A percentile compares a stretch with the other conserved stretches of the same genome.
These are phyloP conservation scores for Saturnispora saitoi DNA, from an alignment of 805 yeast species.

Conservation along the genomic window DNA sequence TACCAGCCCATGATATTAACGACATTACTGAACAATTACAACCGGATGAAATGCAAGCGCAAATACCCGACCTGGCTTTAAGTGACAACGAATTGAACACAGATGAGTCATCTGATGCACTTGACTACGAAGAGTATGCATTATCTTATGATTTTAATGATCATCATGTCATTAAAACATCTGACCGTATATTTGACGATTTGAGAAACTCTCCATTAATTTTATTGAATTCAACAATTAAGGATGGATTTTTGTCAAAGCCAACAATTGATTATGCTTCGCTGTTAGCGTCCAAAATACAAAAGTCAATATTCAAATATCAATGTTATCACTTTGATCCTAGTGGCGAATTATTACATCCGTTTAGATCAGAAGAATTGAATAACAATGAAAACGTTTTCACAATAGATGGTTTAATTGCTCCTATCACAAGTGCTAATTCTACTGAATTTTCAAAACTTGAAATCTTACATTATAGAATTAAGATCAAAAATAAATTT, in stretches of 20 bases:
- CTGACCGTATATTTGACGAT: conserved; percentile 62
- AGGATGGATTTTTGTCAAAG: conserved; percentile 22
- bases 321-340: conserved; percentile 15
- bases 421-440: conserved; percentile 13
- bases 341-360: conserved; percentile 1
- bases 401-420: conserved; percentile 21
- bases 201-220: conserved; percentile 38
- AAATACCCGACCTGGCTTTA: not conserved
- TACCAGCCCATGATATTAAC: not conserved
- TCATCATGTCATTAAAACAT: conserved; percentile 43
- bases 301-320: conserved; percentile 8
- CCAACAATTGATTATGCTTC: conserved; percentile 31
- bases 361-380: not conserved
- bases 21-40: not conserved
- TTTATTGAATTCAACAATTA: conserved; percentile 15
- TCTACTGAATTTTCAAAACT: conserved; percentile 13
- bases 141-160: conserved; percentile 15
- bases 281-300: not conserved
- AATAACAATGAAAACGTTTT: conserved; percentile 13
- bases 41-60: not conserved
- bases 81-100: not conserved
- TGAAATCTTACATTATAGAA: conserved; percentile 22
- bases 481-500: conserved; percentile 22
- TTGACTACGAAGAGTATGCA: not conserved
- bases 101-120: not conserved